A percentile compares a stretch with the other conserved stretches of the same genome.
Evolutionary conservation across 176 grass and related monocot genomes (phyloP).

Genomic region (Rhynchospora breviuscula): DNA sequence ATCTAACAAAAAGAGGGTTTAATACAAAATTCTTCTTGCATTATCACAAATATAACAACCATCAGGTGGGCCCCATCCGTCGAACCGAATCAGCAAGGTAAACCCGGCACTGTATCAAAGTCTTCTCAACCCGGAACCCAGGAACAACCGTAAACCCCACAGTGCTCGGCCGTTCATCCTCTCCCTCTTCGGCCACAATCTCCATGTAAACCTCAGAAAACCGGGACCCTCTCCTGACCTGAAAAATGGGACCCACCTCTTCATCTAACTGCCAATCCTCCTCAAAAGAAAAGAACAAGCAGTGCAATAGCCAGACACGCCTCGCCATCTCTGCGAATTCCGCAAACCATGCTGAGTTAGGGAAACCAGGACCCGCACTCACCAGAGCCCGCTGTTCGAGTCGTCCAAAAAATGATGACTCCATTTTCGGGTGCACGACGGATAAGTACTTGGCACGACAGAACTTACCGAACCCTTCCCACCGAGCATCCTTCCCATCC

Average conservation of each 20-base stretch:
- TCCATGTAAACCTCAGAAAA: slow-evolving; percentile 96
- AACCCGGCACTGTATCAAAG: slow-evolving; percentile 69
- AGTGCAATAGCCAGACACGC: slow-evolving; percentile 85
- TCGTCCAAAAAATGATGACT: slow-evolving; percentile 77
- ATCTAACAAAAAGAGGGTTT: neutral
- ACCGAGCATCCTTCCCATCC: slow-evolving; percentile 38
- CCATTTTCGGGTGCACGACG: slow-evolving; percentile 88
- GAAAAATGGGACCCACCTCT: slow-evolving; percentile 50
- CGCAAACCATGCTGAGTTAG: slow-evolving; percentile 69
- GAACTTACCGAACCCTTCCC: slow-evolving; percentile 64
- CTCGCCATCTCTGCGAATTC: slow-evolving; percentile 79
- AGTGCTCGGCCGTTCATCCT: slow-evolving; percentile 10
- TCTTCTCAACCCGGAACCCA: slow-evolving; percentile 62
- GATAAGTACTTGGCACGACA: slow-evolving; percentile 71
- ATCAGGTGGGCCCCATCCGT: neutral
- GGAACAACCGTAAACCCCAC: slow-evolving; percentile 87
- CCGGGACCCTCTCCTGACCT: slow-evolving; percentile 39
- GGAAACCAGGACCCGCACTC: slow-evolving; percentile 61
- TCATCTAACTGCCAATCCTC: slow-evolving; percentile 39
- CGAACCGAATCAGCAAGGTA: slow-evolving; percentile 32
- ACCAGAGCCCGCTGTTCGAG: slow-evolving; percentile 82
- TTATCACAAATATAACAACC: neutral
- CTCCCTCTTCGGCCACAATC: slow-evolving; percentile 38
- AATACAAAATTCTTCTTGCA: neutral
- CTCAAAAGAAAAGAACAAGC: slow-evolving; percentile 85